phyloP scores from a whole-genome alignment of 768 basidiomycete species.

The Floccularia luteovirens region DNA sequence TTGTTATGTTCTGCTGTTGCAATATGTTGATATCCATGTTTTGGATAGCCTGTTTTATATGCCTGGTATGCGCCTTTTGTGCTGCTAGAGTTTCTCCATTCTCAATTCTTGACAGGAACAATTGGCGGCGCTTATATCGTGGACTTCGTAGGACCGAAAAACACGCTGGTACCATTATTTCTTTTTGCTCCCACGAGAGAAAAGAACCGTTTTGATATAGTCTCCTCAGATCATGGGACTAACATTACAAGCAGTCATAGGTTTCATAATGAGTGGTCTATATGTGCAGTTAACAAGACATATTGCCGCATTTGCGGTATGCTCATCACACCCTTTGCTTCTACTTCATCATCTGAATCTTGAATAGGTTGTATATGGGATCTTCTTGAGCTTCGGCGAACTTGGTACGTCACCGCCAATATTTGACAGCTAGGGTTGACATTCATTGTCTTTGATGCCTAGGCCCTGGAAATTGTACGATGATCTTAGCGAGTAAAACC shows the following conservation, averaged over 20 bases:
- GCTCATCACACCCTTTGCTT: neutral
- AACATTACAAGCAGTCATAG: conserved; percentile 59
- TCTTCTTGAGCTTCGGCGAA: conserved; percentile 88
- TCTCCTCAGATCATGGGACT: conserved; percentile 54
- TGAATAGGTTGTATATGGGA: conserved; percentile 70
- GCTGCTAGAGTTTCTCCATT: too few species aligned
- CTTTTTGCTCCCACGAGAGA: too few species aligned
- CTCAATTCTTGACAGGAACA: too few species aligned
- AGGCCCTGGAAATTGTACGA: conserved; percentile 82
- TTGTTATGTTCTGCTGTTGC: neutral
- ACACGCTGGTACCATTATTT: conserved; percentile 48
- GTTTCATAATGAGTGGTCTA: conserved; percentile 89
- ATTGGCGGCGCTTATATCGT: conserved; percentile 68
- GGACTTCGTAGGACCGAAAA: conserved; percentile 70
- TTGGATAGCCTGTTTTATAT: conserved; percentile 27
- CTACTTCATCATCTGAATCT: neutral
- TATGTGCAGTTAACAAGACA: conserved; percentile 59
- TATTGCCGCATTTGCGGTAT: conserved; percentile 66
- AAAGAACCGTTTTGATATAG: neutral
- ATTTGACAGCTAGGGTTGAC: neutral
- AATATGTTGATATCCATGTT: neutral
- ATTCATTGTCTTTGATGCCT: conserved; percentile 3
- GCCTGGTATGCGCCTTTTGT: conserved; percentile 28
- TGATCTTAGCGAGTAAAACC: conserved; percentile 78
- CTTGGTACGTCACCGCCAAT: conserved; percentile 43